These are phyloP conservation scores for Neofusicoccum sp. DNA, from an alignment of 2,329 filamentous ascomycete genomes.

Conservation along the genomic window DNA sequence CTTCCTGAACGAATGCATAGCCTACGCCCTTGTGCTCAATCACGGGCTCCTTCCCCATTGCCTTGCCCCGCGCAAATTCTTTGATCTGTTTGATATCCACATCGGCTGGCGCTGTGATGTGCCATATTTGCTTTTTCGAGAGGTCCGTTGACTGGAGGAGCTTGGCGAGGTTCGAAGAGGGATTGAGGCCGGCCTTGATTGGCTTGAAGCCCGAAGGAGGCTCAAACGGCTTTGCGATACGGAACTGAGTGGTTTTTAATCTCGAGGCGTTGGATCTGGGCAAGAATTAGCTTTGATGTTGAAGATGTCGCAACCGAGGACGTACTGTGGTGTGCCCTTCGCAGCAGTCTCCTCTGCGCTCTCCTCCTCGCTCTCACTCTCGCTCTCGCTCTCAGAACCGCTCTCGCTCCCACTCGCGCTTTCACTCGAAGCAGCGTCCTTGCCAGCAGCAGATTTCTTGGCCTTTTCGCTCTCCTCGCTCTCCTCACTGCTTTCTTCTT, in stretches of 20 bases:
- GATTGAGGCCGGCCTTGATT: slow-evolving; percentile 47
- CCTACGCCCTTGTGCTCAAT: slow-evolving; percentile 63
- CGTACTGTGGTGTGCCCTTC: slow-evolving; percentile 19
- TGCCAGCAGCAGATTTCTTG: background rate
- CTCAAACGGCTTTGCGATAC: slow-evolving; percentile 35
- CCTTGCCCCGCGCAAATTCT: slow-evolving; percentile 61
- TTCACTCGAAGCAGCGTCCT: background rate
- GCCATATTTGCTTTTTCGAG: slow-evolving; percentile 74
- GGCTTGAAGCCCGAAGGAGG: slow-evolving; percentile 48
- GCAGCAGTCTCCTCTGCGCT: slow-evolving; percentile 25
- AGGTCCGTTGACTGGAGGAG: slow-evolving; percentile 60
- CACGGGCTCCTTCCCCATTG: slow-evolving; percentile 53
- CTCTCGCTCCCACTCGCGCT: background rate
- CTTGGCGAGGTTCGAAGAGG: slow-evolving; percentile 35
- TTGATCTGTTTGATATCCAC: slow-evolving; percentile 67
- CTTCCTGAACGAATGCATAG: slow-evolving; percentile 57
- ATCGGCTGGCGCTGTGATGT: slow-evolving; percentile 70
- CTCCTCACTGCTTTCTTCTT: slow-evolving; percentile 13
- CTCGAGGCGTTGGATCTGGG: slow-evolving; percentile 18
- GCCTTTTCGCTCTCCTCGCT: slow-evolving; percentile 4
- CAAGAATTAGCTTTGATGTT: background rate
- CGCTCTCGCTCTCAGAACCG: slow-evolving; percentile 7
- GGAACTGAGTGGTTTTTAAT: slow-evolving; percentile 19
- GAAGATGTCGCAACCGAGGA: slow-evolving; percentile 22
- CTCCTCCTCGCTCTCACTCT: slow-evolving; percentile 38